Evolutionary conservation across 2,329 filamentous ascomycete genomes (phyloP).

Genomic region (Ascochyta fabae): DNA sequence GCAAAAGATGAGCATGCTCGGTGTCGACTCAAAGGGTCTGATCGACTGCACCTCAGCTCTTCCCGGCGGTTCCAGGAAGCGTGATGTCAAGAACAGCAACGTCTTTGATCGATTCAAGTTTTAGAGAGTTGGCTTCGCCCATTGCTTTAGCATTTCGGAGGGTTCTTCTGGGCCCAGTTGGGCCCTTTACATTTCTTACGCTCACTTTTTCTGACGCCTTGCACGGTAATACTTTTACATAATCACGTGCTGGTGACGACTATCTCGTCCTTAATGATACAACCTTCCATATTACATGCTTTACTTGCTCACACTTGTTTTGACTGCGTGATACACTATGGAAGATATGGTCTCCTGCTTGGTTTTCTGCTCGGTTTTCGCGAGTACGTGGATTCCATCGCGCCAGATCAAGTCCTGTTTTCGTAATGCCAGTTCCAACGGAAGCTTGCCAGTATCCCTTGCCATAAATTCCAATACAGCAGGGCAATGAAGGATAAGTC

Average conservation of each 20-base stretch:
- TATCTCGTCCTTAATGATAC: background rate
- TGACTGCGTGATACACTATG: background rate
- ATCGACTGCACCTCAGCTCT: conserved; percentile 45
- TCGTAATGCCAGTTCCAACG: too few relatives aligned
- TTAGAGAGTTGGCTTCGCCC: background rate
- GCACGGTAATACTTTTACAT: background rate
- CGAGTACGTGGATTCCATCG: too few relatives aligned
- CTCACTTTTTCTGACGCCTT: background rate
- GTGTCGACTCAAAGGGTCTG: conserved; percentile 30
- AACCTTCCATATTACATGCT: background rate
- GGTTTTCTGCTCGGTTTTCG: too few relatives aligned
- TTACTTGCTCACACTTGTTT: background rate
- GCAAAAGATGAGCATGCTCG: conserved; percentile 47
- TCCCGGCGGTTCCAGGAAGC: conserved; percentile 39
- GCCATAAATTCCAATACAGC: too few relatives aligned
- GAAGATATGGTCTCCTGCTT: background rate
- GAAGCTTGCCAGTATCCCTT: too few relatives aligned
- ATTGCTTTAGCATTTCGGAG: background rate
- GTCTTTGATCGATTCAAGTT: conserved; percentile 35
- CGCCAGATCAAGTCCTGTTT: too few relatives aligned
- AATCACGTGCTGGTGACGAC: background rate
- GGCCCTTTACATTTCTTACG: conserved; percentile 1
- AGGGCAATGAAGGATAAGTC: too few relatives aligned
- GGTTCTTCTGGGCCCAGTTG: background rate
- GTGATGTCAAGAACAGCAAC: conserved; percentile 39